Percentiles rank a stretch among this genome's conserved stretches.
Evolutionary conservation across 2,329 filamentous ascomycete genomes (phyloP).

Genomic region (Talaromyces marneffei): DNA sequence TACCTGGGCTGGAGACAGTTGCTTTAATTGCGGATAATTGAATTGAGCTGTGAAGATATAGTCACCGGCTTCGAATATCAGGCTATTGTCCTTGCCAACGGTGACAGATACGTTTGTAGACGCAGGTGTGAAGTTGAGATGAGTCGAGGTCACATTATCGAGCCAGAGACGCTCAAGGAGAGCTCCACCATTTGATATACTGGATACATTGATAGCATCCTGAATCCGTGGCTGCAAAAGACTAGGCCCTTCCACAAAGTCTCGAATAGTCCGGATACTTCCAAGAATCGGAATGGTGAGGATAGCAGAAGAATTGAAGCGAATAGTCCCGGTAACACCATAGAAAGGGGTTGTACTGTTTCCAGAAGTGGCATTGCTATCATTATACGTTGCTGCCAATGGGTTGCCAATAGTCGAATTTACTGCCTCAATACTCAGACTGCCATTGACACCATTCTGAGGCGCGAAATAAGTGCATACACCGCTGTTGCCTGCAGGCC

Average conservation of each 20-base stretch:
- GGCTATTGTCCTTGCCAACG: slow-evolving; percentile 31
- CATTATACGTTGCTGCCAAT: slow-evolving; percentile 43
- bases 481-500: slow-evolving; percentile 62
- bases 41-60: slow-evolving; percentile 56
- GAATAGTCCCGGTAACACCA: slow-evolving; percentile 50
- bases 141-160: slow-evolving; percentile 55
- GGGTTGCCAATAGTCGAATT: slow-evolving; percentile 46
- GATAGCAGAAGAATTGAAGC: slow-evolving; percentile 54
- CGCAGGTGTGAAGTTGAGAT: slow-evolving; percentile 44
- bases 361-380: slow-evolving; percentile 12
- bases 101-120: slow-evolving; percentile 25
- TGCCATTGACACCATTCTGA: slow-evolving; percentile 49
- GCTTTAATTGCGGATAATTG: slow-evolving; percentile 57
- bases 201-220: slow-evolving; percentile 44
- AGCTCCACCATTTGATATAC: slow-evolving; percentile 40
- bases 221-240: slow-evolving; percentile 51
- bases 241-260: slow-evolving; percentile 56
- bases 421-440: slow-evolving; percentile 48
- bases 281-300: slow-evolving; percentile 55
- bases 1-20: slow-evolving; percentile 47
- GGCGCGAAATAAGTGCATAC: slow-evolving; percentile 53
- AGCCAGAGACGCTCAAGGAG: slow-evolving; percentile 54
- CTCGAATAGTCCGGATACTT: slow-evolving; percentile 57
- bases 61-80: slow-evolving; percentile 48
- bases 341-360: slow-evolving; percentile 39